A percentile compares a stretch with the other conserved stretches of the same genome.
Conservation (phyloP, 495 filamentous ascomycete genomes). For the Oidiodendron maius region DNA sequence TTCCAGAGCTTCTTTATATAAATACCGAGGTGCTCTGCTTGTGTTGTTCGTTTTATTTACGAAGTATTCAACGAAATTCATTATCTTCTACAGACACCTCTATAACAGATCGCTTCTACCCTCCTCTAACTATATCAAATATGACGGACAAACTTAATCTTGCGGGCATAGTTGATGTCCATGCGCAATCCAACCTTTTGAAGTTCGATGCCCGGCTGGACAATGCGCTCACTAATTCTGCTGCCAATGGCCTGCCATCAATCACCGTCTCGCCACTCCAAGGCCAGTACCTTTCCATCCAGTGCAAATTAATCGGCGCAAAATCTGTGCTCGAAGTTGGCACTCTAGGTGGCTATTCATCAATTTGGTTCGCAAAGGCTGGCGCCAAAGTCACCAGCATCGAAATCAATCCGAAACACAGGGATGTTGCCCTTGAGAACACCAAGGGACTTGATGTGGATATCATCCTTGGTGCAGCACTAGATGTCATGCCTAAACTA, state of each 20-base stretch:
- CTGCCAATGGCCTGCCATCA: conserved; percentile 13
- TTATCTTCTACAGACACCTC: no score
- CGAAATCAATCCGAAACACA: conserved; percentile 34
- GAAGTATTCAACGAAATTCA: no score
- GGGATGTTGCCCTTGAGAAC: conserved; percentile 38
- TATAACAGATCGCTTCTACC: no score
- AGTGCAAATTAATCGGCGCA: conserved; percentile 27
- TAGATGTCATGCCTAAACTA: conserved; percentile 38
- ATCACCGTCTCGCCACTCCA: conserved; percentile 30
- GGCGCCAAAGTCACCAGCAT: conserved; percentile 39
- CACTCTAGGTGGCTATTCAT: conserved; percentile 45
- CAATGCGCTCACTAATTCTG: conserved; percentile 15
- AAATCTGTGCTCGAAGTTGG: conserved; percentile 44
- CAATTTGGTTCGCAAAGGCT: conserved; percentile 43
- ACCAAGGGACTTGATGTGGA: conserved; percentile 33
- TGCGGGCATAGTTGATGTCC: conserved; percentile 6
- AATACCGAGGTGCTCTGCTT: no score
- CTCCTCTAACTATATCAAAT: no score
- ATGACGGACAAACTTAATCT: conserved; percentile 4
- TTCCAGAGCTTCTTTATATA: no score
- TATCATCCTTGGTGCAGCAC: conserved; percentile 35
- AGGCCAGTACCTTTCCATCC: conserved; percentile 36
- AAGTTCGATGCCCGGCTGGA: conserved; percentile 14
- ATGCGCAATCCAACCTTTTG: conserved; percentile 3
- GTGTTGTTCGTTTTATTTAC: no score